Conservation (phyloP, 345 rosid genomes). For the Populus simonii region DNA sequence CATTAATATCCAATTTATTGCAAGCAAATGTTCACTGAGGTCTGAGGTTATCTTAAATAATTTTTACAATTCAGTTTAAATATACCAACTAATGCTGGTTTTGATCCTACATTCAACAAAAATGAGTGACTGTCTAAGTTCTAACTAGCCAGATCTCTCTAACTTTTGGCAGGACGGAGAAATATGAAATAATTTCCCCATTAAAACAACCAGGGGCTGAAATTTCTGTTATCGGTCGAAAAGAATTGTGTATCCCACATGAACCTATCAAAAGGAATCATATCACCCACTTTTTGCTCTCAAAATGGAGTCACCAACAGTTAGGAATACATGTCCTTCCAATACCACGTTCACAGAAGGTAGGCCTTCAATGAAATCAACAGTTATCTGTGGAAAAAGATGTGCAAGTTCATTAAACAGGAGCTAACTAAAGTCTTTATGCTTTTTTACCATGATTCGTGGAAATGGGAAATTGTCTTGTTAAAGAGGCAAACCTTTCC, state of each 20-base stretch:
- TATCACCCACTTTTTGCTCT: constrained; percentile 16
- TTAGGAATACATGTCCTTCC: constrained; percentile 61
- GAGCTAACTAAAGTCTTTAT: neutral
- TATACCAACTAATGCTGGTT: no score
- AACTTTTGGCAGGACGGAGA: neutral
- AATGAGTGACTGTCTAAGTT: neutral
- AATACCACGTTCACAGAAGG: constrained; percentile 46
- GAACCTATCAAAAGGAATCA: neutral
- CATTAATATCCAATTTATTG: no score
- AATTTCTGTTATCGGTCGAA: neutral
- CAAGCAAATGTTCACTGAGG: no score
- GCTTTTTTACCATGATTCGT: neutral
- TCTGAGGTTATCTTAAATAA: no score
- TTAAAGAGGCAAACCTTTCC: constrained; percentile 56
- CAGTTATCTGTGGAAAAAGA: constrained; percentile 41
- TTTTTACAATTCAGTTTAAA: no score
- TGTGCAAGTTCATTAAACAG: neutral
- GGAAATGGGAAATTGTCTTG: neutral
- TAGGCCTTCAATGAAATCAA: constrained; percentile 53
- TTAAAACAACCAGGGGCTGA: neutral
- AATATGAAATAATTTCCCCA: neutral
- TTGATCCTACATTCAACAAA: no score
- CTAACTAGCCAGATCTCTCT: neutral
- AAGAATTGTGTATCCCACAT: neutral
- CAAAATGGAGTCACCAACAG: constrained; percentile 46